These are phyloP conservation scores for Trichoderma atrobrunneum DNA, from an alignment of 2,329 filamentous ascomycete species.

Conservation along the genomic window DNA sequence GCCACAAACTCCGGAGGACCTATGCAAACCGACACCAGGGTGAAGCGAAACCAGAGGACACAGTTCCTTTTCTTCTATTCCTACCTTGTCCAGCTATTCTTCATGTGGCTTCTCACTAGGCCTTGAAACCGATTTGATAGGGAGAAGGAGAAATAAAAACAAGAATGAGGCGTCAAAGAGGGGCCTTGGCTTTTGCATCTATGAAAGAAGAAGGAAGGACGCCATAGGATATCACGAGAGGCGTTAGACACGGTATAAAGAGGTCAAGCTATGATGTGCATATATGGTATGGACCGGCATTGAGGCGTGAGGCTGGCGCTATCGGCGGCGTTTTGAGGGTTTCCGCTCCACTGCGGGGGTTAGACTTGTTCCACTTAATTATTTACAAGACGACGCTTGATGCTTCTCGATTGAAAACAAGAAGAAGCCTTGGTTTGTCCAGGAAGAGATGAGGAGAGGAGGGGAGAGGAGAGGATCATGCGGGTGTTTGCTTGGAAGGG, in stretches of 20 bases:
- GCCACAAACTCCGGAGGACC: slow-evolving; percentile 62
- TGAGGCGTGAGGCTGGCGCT: not conserved
- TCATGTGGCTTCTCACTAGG: slow-evolving; percentile 76
- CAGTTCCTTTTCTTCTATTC: slow-evolving; percentile 94
- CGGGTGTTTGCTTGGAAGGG: not conserved
- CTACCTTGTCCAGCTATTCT: slow-evolving; percentile 87
- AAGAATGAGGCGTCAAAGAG: not conserved
- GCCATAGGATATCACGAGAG: not conserved
- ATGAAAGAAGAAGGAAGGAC: not conserved
- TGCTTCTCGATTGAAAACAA: not conserved
- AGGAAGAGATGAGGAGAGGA: not conserved
- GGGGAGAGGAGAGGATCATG: not conserved
- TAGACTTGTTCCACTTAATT: slow-evolving; percentile 8
- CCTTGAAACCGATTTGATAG: slow-evolving; percentile 29
- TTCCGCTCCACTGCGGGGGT: slow-evolving; percentile 10
- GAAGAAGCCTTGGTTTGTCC: not conserved
- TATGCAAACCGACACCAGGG: slow-evolving; percentile 70
- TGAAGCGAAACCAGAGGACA: slow-evolving; percentile 82
- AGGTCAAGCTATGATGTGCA: not conserved
- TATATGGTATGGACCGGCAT: not conserved
- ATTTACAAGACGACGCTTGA: not conserved
- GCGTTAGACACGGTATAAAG: not conserved
- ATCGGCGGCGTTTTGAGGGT: not conserved
- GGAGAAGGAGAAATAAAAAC: not conserved
- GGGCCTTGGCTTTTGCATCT: not conserved